A percentile compares a stretch with the other conserved stretches of the same genome.
phyloP scores from a whole-genome alignment of 768 basidiomycete genomes.

The Guyanaporus albipodus region DNA sequence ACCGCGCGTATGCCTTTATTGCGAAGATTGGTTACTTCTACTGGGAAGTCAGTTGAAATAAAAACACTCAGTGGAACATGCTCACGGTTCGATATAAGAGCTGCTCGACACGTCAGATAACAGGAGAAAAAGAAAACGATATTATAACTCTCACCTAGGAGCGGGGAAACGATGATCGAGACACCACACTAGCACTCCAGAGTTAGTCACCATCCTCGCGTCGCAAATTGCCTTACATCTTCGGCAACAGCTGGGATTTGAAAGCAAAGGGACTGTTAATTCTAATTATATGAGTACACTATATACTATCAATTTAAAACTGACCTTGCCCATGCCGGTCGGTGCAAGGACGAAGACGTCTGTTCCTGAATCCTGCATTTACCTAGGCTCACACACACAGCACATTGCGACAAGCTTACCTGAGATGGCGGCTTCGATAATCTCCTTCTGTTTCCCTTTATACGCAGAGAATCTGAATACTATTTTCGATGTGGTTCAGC shows the following conservation, averaged over 20 bases:
- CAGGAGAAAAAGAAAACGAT: not conserved
- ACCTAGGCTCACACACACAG: not conserved
- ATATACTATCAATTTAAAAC: not conserved
- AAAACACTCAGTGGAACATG: not conserved
- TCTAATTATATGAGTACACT: not conserved
- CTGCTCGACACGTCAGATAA: slow-evolving; percentile 34
- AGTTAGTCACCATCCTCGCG: not conserved
- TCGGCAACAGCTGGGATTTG: slow-evolving; percentile 75
- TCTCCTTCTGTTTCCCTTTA: slow-evolving; percentile 75
- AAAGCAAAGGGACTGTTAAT: slow-evolving; percentile 71
- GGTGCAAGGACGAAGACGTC: slow-evolving; percentile 82
- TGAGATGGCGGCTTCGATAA: slow-evolving; percentile 64
- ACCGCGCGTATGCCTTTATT: slow-evolving; percentile 52
- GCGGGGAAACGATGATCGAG: slow-evolving; percentile 73
- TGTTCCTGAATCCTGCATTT: slow-evolving; percentile 38
- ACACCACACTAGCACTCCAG: slow-evolving; percentile 49
- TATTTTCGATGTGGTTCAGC: slow-evolving; percentile 21
- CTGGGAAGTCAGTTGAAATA: slow-evolving; percentile 3
- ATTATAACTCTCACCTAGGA: slow-evolving; percentile 49
- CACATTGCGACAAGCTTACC: slow-evolving; percentile 36
- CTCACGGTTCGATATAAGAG: slow-evolving; percentile 80
- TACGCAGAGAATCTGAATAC: slow-evolving; percentile 68
- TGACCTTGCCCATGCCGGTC: slow-evolving; percentile 86
- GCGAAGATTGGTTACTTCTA: slow-evolving; percentile 64
- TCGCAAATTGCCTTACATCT: slow-evolving; percentile 36